Conservation (phyloP, 306 rosid genomes). For the Heteromeles arbutifolia region DNA sequence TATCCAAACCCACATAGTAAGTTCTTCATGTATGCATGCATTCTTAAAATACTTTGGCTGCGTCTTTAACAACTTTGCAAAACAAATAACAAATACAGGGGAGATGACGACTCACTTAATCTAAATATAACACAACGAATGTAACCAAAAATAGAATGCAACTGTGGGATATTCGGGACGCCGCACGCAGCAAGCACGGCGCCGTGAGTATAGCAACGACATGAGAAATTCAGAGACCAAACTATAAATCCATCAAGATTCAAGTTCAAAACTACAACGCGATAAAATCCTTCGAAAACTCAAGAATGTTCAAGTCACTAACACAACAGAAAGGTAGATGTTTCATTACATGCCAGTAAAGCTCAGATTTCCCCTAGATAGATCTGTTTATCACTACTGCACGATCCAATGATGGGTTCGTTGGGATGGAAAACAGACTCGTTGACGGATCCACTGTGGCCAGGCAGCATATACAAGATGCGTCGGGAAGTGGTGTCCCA, state of each 20-base stretch:
- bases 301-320: neutral
- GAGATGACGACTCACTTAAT: too few relatives aligned
- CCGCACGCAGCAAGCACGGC: too few relatives aligned
- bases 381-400: slow-evolving; percentile 82
- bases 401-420: slow-evolving; percentile 79
- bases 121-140: too few relatives aligned
- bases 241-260: neutral
- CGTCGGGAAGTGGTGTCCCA: slow-evolving; percentile 91
- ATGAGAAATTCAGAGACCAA: too few relatives aligned
- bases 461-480: slow-evolving; percentile 90
- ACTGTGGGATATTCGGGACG: too few relatives aligned
- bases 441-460: slow-evolving; percentile 79
- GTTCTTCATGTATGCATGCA: too few relatives aligned
- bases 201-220: neutral
- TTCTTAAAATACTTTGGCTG: too few relatives aligned
- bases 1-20: too few relatives aligned
- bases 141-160: too few relatives aligned
- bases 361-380: slow-evolving; percentile 82
- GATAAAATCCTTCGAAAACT: neutral
- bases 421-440: slow-evolving; percentile 77
- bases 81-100: too few relatives aligned
- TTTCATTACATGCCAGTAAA: neutral
- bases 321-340: neutral
- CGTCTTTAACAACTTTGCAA: too few relatives aligned
- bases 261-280: neutral